Base-by-base conservation (phyloP, 352 stramenopile genomes). In the Thalassiosira sp. region DNA sequence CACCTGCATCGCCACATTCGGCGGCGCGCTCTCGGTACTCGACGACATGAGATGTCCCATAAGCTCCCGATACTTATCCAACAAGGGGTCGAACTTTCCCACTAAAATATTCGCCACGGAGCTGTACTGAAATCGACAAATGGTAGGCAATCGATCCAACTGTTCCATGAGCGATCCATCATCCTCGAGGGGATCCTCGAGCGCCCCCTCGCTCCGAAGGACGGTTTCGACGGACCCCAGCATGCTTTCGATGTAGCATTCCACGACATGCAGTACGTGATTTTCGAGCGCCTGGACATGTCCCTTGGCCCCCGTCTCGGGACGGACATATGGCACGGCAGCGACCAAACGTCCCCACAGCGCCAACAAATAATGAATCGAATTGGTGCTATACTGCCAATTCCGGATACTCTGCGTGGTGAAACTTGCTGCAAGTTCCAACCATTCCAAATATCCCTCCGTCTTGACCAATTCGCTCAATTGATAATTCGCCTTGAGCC, bases 401-500 rank as follows among this genome's bases (percentile, higher is more conserved):
- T 99, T 96, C 46, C 94, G 88, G 46, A 99, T 97, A 0, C 94
- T 98, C 76, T 98, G 96, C 57, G 98, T 93, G 1, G 97, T 98
- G 83, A 99, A 98, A 43, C 94, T 93, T 0, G 95, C 94, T 16
- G 95, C 96, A 37, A 98, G 90, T 31, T 98, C 94, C 63, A 99
- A 94, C 95, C 96, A 99, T 74, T 99, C 96, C 77, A 97, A 82
- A 75, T 98, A 99, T 37, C 92, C 94, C 5, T 98, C 95, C 10
- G 95, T 93, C 73, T 98, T 98, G 65, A 99, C 96, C 33, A 98
- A 89, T 82, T 98, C 96, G 27, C 92, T 96, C 13, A 99, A 90
- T 86, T 99, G 97, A 85, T 98, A 99, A 83, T 98, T 99, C 3
- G 94, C 95, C 88, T 99, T 99, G 42, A 99, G 79, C 0, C 96